These are phyloP conservation scores for Periconia macrospinosa DNA, from an alignment of 2,329 filamentous ascomycete genomes.

Conservation along the genomic window DNA sequence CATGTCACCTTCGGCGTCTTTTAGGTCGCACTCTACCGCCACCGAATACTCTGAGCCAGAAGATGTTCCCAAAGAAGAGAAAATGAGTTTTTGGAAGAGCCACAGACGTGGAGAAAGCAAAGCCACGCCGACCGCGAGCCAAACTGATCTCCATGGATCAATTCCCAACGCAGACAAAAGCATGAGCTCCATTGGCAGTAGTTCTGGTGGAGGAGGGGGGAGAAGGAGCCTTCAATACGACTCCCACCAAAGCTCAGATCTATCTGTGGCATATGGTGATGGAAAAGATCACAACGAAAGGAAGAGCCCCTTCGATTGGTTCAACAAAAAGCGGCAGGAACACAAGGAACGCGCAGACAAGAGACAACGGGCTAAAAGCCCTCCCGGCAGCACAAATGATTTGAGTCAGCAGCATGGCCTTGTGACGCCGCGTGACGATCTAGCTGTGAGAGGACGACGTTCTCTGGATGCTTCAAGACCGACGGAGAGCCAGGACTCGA, in stretches of 20 bases:
- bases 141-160: conserved; percentile 39
- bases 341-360: conserved; percentile 58
- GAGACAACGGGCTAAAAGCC: conserved; percentile 57
- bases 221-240: conserved; percentile 39
- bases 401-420: conserved; percentile 22
- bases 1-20: conserved; percentile 74
- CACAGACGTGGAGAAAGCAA: conserved; percentile 46
- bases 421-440: conserved; percentile 18
- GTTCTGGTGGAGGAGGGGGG: conserved; percentile 29
- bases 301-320: conserved; percentile 65
- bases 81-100: conserved; percentile 74
- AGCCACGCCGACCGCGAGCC: conserved; percentile 39
- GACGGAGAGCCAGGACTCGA: conserved; percentile 17
- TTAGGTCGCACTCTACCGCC: conserved; percentile 67
- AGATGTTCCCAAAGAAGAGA: conserved; percentile 56
- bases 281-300: conserved; percentile 52
- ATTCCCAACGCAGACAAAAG: conserved; percentile 42
- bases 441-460: conserved; percentile 24
- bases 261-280: conserved; percentile 37
- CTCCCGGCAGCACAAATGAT: conserved; percentile 40
- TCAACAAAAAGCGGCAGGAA: conserved; percentile 66
- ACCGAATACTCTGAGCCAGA: conserved; percentile 85
- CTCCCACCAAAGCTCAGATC: conserved; percentile 29
- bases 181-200: conserved; percentile 43
- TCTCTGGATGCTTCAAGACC: conserved; percentile 30